Evolutionary conservation across 2,329 filamentous ascomycete genomes (phyloP).

Genomic region (Epichloe gansuensis): DNA sequence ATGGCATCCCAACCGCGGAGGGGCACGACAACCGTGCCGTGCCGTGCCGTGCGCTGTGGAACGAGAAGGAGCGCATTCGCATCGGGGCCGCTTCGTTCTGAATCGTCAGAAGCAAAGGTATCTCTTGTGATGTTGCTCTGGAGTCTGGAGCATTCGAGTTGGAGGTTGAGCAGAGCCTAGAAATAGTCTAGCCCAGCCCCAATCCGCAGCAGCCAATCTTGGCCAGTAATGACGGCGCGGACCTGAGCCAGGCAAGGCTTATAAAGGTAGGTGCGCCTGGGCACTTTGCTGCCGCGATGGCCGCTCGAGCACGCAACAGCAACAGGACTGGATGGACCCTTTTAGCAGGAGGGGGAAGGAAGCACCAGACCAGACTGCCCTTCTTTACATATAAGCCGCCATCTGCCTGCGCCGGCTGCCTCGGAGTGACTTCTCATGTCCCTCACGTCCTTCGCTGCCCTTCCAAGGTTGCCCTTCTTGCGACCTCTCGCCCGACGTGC

Average conservation of each 20-base stretch:
- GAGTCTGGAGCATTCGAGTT: too few relatives aligned
- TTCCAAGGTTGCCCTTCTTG: conserved; percentile 23
- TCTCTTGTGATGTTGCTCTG: too few relatives aligned
- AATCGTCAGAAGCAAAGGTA: too few relatives aligned
- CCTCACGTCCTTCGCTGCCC: conserved; percentile 22
- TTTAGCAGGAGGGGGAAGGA: background rate
- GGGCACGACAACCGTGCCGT: too few relatives aligned
- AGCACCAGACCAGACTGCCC: background rate
- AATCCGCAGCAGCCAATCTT: background rate
- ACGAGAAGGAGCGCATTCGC: too few relatives aligned
- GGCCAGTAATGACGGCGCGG: background rate
- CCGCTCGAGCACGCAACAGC: background rate
- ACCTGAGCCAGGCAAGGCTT: background rate
- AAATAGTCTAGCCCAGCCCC: too few relatives aligned
- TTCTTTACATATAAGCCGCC: background rate
- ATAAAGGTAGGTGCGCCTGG: background rate
- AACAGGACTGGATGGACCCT: background rate
- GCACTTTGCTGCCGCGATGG: conserved; percentile 3
- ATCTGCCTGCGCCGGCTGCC: conserved; percentile 4
- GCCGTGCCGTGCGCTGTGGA: too few relatives aligned
- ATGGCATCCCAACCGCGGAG: too few relatives aligned
- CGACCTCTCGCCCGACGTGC: conserved; percentile 15
- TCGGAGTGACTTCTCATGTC: conserved; percentile 16
- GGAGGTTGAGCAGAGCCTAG: too few relatives aligned
- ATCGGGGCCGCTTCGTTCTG: too few relatives aligned